Evolutionary conservation across 768 basidiomycete species (phyloP), one percentile per base, ranked within the genome.

Genomic region (Amylocystis lapponica): DNA sequence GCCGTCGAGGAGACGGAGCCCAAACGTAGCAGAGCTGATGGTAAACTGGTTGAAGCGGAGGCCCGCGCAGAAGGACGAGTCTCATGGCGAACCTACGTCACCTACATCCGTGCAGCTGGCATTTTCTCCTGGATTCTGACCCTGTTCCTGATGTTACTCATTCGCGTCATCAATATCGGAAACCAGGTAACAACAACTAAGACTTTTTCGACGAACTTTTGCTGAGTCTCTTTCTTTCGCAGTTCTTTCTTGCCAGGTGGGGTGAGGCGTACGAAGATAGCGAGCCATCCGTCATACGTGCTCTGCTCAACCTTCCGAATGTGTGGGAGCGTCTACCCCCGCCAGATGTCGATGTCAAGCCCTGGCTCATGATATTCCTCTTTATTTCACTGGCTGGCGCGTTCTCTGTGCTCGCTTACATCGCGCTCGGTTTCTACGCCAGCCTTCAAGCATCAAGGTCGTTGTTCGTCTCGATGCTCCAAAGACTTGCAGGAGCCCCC

Each of bases 201-300:
- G 9, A 30, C 29, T 9, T 5, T 33, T 33, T 33, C 19, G n/a
- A 33, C 14, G 14, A 7, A n/a, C 6, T 33, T 6, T 19, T n/a
- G 7, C 14, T 33, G 14, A n/a, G 6, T n/a, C n/a, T n/a, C n/a
- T n/a, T n/a, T n/a, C n/a, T n/a, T n/a, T 29, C 22, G 16, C 45
- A 85, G 80, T 66, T 83, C 19, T 86, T 79, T 57, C 66, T 86
- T 16, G 79, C 82, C 4, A 67, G 66, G 27, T 86, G 82, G 83
- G 78, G 81, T 9, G 80, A 82, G 55, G 81, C 83, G 11, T 84
- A 83, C 48, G 57, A 65, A 62, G 74, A 57, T 49, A 62, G 35
- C 26, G 51, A 51, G 13, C 22, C 52, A 7, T 46, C 42, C n/a
- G 20, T 40, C 13, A 25, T 22, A 23, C 26, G 14, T 2, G 13